Conservation (phyloP, 2,329 filamentous ascomycete species). For the Aspergillus pseudoterreus region DNA sequence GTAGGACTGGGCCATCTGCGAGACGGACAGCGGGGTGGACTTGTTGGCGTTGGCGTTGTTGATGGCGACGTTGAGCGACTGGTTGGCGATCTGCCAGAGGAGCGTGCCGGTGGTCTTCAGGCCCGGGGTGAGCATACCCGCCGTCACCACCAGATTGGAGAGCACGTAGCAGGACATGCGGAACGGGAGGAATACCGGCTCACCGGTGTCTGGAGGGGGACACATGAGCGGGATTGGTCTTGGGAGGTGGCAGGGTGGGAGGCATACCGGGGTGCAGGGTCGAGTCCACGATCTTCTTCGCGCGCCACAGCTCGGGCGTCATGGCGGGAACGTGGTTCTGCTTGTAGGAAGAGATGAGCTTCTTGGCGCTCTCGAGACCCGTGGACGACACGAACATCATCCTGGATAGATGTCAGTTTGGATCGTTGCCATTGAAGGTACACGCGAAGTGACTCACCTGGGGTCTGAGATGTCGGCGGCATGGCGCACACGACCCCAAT, state of each 20-base stretch:
- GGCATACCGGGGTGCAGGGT: conserved; percentile 85
- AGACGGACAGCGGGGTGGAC: conserved; percentile 78
- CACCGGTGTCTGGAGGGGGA: conserved; percentile 70
- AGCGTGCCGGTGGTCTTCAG: conserved; percentile 81
- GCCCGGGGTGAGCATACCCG: conserved; percentile 92
- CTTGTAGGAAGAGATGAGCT: conserved; percentile 79
- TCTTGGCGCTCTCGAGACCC: conserved; percentile 82
- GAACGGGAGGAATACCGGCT: conserved; percentile 89
- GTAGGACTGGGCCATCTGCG: conserved; percentile 84
- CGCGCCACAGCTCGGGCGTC: conserved; percentile 87
- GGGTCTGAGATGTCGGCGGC: conserved; percentile 88
- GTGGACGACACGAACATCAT: conserved; percentile 76
- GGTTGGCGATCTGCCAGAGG: conserved; percentile 92
- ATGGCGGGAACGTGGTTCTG: conserved; percentile 72
- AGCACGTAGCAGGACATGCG: conserved; percentile 96
- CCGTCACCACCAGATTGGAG: conserved; percentile 90
- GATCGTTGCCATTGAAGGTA: not conserved
- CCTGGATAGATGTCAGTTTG: conserved; percentile 46
- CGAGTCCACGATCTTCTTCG: conserved; percentile 96
- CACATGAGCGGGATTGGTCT: not conserved
- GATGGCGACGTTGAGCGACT: conserved; percentile 96
- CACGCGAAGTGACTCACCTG: conserved; percentile 63
- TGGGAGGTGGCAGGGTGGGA: not conserved
- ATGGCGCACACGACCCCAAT: conserved; percentile 92
- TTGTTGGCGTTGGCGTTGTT: conserved; percentile 99